Conservation (phyloP, 192 early-diverging fungal species). For the Coemansia sp. region DNA sequence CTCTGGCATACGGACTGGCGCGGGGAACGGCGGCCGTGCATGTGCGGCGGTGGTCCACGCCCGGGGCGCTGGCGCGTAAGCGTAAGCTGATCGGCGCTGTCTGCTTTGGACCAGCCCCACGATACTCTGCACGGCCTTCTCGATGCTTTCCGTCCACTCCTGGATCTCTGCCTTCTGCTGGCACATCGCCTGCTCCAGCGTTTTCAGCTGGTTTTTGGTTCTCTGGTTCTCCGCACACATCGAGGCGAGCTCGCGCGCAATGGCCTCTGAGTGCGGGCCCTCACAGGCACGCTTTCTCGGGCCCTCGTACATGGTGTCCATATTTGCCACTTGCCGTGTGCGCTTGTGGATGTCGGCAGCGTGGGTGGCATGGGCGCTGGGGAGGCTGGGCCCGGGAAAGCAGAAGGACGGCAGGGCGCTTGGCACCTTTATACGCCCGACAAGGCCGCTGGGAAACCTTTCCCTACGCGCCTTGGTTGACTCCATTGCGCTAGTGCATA, state of each 20-base stretch:
- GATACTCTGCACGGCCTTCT: slow-evolving; percentile 20
- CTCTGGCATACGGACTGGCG: too few species aligned
- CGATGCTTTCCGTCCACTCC: slow-evolving; percentile 34
- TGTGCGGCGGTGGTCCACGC: too few species aligned
- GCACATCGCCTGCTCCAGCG: slow-evolving; percentile 23
- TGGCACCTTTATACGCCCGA: slow-evolving; percentile 1
- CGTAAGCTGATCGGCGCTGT: too few species aligned
- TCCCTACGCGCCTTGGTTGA: slow-evolving; percentile 13
- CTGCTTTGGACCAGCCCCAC: too few species aligned
- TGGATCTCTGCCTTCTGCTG: slow-evolving; percentile 34
- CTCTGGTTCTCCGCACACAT: slow-evolving; percentile 37
- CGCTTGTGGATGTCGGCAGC: neutral
- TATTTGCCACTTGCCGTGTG: too few species aligned
- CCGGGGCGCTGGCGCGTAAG: too few species aligned
- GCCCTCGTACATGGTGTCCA: too few species aligned
- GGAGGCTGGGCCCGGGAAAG: neutral
- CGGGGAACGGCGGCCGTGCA: too few species aligned
- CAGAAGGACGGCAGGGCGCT: neutral
- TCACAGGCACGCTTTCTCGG: too few species aligned
- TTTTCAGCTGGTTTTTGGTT: slow-evolving; percentile 19
- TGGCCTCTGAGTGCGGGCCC: too few species aligned
- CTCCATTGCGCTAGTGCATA: slow-evolving; percentile 5
- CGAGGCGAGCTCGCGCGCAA: slow-evolving; percentile 4
- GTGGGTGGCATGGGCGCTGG: neutral
- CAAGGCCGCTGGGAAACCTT: slow-evolving; percentile 4